Evolutionary conservation across 2,329 filamentous ascomycete species (phyloP), one percentile per base, ranked within the genome.

Genomic region (Epichloe sibirici): DNA sequence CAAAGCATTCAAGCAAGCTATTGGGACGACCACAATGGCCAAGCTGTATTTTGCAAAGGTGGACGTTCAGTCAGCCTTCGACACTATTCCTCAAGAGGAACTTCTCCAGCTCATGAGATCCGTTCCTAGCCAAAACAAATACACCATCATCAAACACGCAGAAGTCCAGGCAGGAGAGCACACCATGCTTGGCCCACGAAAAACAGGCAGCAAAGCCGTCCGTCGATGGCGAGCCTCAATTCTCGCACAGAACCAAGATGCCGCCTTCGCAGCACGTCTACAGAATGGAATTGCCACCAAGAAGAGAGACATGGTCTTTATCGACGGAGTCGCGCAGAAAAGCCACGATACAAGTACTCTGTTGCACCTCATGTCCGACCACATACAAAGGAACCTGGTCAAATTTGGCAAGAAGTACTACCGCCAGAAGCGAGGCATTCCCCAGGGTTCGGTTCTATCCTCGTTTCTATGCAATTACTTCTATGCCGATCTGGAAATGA

Each of bases 381-480:
- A 98, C 63, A 78, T 98, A n/a, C 75, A 83, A 56, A 75, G 83
- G 54, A 96, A 97, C 62, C 74, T 96, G 28, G 82, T 98, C 62
- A 89, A 87, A 63, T 84, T 97, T 40, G 90, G 90, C 47, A 91
- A 90, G 69, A 88, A 85, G 59, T 90, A 83, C 65, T 96, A 93
- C 65, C 80, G 88, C 25, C 93, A 98, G 65, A 91, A 83, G 65
- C 73, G 78, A 23, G 93, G 93, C 13, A 97, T 98, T 40, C 90
- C 93, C 0, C 93, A 98, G 66, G 93, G 93, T 7, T 96, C 90
- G 0, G 78, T 96, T 1, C 66, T 98, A 5, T 96, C 90, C 0
- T 87, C 85, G 44, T 74, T 90, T 42, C 74, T 98, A 5, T 97
- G 93, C 74, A 97, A 90, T 68, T 91, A 95, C 69, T 96, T 97